These are phyloP conservation scores for Escovopsis sp. DNA, from an alignment of 2,329 filamentous ascomycete genomes.

Conservation along the genomic window DNA sequence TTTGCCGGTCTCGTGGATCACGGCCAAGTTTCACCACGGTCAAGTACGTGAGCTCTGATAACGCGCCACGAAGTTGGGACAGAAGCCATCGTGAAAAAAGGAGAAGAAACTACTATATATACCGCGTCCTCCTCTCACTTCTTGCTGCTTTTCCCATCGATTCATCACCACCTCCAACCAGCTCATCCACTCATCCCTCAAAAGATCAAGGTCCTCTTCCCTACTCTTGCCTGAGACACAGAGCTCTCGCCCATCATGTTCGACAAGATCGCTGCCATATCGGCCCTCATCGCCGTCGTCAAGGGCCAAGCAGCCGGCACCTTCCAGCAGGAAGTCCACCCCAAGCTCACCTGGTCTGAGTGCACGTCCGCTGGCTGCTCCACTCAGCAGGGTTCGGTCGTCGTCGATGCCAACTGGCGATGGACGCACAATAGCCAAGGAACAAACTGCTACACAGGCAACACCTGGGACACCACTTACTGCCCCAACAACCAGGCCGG, in stretches of 20 bases:
- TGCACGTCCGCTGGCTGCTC: conserved; percentile 38
- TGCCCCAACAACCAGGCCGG: conserved; percentile 27
- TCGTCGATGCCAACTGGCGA: conserved; percentile 46
- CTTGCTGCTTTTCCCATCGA: too few species aligned
- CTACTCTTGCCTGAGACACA: too few species aligned
- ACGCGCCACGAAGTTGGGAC: too few species aligned
- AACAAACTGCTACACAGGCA: conserved; percentile 44
- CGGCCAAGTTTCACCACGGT: too few species aligned
- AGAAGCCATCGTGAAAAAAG: too few species aligned
- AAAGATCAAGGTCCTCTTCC: too few species aligned
- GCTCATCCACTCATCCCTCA: too few species aligned
- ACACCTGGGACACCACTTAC: conserved; percentile 27
- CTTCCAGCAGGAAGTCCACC: conserved; percentile 33
- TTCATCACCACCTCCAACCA: too few species aligned
- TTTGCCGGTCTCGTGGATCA: too few species aligned
- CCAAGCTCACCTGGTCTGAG: conserved; percentile 34
- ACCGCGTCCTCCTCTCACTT: too few species aligned
- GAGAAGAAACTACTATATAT: too few species aligned
- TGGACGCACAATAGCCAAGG: conserved; percentile 36
- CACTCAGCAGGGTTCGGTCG: conserved; percentile 32
- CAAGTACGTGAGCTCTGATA: too few species aligned
- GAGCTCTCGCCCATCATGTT: conserved; percentile 2
- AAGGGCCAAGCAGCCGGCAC: conserved; percentile 36
- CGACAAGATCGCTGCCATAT: conserved; percentile 2
- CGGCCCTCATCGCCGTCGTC: conserved; percentile 12